These are phyloP conservation scores for Colletotrichum higginsianum DNA, from an alignment of 2,329 filamentous ascomycete genomes.

Conservation along the genomic window DNA sequence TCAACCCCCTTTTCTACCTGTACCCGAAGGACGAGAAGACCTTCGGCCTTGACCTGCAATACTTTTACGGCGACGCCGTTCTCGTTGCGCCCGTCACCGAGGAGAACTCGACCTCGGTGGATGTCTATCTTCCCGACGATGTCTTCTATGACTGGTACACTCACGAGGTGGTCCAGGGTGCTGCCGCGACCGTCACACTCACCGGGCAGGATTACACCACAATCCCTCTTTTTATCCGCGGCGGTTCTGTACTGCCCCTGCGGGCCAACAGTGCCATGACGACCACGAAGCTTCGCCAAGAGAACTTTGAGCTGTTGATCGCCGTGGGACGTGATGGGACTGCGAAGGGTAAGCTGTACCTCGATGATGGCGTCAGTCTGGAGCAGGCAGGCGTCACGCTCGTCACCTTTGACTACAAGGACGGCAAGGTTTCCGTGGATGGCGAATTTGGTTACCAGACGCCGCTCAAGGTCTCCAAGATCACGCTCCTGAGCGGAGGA, in stretches of 20 bases:
- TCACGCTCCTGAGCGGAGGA: constrained; percentile 61
- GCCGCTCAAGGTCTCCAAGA: constrained; percentile 59
- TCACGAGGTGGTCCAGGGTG: constrained; percentile 47
- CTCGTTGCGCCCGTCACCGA: constrained; percentile 65
- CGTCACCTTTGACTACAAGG: constrained; percentile 72
- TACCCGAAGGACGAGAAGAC: constrained; percentile 70
- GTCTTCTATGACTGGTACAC: constrained; percentile 70
- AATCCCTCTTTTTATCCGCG: constrained; percentile 79
- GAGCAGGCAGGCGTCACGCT: constrained; percentile 70
- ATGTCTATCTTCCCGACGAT: constrained; percentile 65
- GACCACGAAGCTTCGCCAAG: constrained; percentile 72
- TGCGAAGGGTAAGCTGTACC: constrained; percentile 78
- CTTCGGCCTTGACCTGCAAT: constrained; percentile 64
- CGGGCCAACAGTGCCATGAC: constrained; percentile 72
- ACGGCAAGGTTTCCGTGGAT: constrained; percentile 63
- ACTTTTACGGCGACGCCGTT: constrained; percentile 64
- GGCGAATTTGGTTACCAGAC: constrained; percentile 70
- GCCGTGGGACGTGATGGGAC: constrained; percentile 74
- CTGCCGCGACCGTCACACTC: constrained; percentile 36
- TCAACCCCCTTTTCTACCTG: constrained; percentile 80
- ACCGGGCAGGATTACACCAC: constrained; percentile 58
- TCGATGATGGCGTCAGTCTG: constrained; percentile 82
- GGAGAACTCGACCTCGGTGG: constrained; percentile 59
- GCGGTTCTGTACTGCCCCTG: constrained; percentile 75
- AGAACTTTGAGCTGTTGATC: constrained; percentile 80